Evolutionary conservation across 1,284 basidiomycete genomes (phyloP).

Genomic region (Agaricales sp.): DNA sequence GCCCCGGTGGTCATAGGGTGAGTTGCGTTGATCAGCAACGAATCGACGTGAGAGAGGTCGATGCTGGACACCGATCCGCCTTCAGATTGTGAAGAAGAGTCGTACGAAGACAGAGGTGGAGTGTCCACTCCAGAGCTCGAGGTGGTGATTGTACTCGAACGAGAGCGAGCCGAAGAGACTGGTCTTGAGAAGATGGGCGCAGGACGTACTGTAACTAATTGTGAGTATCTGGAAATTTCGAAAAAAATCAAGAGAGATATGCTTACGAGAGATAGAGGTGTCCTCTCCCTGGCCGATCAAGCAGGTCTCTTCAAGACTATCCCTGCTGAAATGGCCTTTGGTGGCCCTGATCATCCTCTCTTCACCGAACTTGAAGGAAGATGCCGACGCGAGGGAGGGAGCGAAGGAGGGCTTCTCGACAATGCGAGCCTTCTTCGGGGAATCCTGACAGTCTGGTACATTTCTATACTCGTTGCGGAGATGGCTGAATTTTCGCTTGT

Average conservation of each 20-base stretch:
- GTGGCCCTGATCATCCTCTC: constrained; percentile 58
- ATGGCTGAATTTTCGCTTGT: constrained; percentile 44
- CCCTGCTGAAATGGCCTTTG: constrained; percentile 50
- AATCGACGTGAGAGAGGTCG: constrained; percentile 51
- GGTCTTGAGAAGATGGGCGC: constrained; percentile 48
- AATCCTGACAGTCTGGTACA: constrained; percentile 20
- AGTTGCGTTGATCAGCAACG: constrained; percentile 40
- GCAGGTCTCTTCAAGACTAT: constrained; percentile 55
- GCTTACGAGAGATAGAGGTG: constrained; percentile 40
- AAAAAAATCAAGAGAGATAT: constrained; percentile 2
- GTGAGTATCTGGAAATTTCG: constrained; percentile 10
- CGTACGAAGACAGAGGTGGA: constrained; percentile 55
- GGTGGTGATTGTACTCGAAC: constrained; percentile 55
- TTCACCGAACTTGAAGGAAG: constrained; percentile 50
- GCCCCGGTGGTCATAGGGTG: constrained; percentile 25
- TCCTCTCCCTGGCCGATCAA: constrained; percentile 60
- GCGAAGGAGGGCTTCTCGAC: constrained; percentile 51
- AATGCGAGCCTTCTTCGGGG: constrained; percentile 28
- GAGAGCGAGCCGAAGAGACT: constrained; percentile 35
- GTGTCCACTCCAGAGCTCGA: constrained; percentile 57
- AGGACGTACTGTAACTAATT: constrained; percentile 26
- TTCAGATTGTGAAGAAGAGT: constrained; percentile 53
- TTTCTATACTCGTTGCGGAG: constrained; percentile 22
- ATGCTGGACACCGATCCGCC: constrained; percentile 62
- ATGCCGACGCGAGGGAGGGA: constrained; percentile 51